Evolutionary conservation across 1,139 yeast genomes (phyloP), one percentile per base, ranked within the genome.

Genomic region (Pichia inconspicua): DNA sequence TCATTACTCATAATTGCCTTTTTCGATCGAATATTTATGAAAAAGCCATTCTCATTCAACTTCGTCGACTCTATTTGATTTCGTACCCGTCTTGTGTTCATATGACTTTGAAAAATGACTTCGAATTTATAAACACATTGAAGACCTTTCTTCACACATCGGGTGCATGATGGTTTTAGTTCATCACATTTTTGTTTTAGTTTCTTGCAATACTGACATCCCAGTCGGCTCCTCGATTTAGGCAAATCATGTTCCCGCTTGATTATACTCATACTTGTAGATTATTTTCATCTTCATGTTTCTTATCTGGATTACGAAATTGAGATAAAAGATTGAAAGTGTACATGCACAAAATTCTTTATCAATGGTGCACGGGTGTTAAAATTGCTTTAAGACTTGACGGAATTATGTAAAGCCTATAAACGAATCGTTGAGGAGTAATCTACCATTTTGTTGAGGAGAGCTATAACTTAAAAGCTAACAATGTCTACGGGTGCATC

Each of bases 401-500:
- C n/a, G 35, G 35, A 12, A 32, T 6, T 32, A 6, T 32, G 12
- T 14, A 10, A 7, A 17, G 19, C 19, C 19, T 17, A 17, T 17
- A 17, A 17, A 17, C 19, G 19, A 17, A 17, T 17, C 19, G 19
- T 17, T 17, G 19, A 17, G 19, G 19, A 17, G 19, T 17, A 17
- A 17, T 17, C 19, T 17, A 17, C 19, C 19, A 17, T 17, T 17
- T 17, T 17, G 19, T 17, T 17, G 19, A 27, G 28, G 28, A 27
- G 8, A 32, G 14, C n/a, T 32, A 19, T 19, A 25, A 37, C 17
- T 15, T 17, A 17, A 22, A 14, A 27, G 28, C 28, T 27, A 27
- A 56, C 59, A 37, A 48, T 50, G 34, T 51, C 56, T 36, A 59
- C 55, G 3, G 97, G 97, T 35, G 97, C 97, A 6, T 73, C 85